Evolutionary conservation across 176 grass and related monocot genomes (phyloP), one percentile per base, ranked within the genome.

Genomic region (Avena eriantha): DNA sequence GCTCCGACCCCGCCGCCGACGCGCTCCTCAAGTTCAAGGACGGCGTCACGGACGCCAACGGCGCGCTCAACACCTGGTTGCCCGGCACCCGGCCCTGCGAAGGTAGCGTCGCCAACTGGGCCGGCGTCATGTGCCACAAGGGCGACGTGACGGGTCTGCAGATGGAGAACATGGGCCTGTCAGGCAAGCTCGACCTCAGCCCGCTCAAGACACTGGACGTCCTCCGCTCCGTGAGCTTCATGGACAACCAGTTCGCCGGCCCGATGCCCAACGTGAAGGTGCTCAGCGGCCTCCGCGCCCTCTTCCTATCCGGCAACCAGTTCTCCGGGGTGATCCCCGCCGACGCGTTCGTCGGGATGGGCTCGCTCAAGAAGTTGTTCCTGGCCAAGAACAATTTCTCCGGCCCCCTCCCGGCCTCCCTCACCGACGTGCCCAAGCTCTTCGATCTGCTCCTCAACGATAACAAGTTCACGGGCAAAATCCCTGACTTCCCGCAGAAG

Each of bases 171-270:
- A 83, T 91, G 93, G 69, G 84, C 19, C 69, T 99, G 13, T 87
- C 92, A 10, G 97, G 97, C 65, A 85, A 15, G 47, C 70, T 96
- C n/a, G 84, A 96, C 80, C 58, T 96, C 2, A n/a, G 9, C 34
- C 10, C 82, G 4, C 93, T 99, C 80, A 74, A 21, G 33, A 22
- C 13, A 7, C 41, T 96, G 4, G 54, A 7, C 1, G 41, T 80
- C 33, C 86, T 99, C 21, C 92, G 97, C 34, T 89, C 88, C 48
- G 79, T 96, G 6, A 99, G 94, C 84, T 86, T 99, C 82, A 91
- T 86, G 45, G 70, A 78, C 77, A 99, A 99, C 72, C 41, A 82
- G 51, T 99, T 99, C 77, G 47, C 76, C 12, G 94, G 97, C 3
- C 21, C 92, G 7, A 83, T 99, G 85, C 97, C 97, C 17, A 77